Evolutionary conservation across 768 basidiomycete genomes (phyloP).

Genomic region (Dictyophora rubrovolvata): DNA sequence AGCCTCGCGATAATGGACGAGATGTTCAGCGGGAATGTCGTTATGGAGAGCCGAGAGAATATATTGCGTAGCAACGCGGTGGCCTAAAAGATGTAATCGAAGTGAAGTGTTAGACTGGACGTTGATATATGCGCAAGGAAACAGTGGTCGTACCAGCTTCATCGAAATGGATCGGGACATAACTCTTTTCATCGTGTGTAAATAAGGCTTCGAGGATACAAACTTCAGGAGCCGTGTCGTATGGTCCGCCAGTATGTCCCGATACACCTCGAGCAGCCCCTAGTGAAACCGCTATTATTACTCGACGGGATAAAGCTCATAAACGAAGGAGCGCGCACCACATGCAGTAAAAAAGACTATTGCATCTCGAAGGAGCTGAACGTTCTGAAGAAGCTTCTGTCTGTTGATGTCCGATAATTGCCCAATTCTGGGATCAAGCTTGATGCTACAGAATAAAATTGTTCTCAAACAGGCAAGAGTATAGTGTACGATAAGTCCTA

Average conservation of each 20-base stretch:
- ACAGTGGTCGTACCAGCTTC: conserved; percentile 55
- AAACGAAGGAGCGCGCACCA: conserved; percentile 33
- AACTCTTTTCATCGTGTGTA: conserved; percentile 41
- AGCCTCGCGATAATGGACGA: conserved; percentile 78
- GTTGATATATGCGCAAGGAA: background rate
- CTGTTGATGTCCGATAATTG: conserved; percentile 56
- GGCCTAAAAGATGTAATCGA: conserved; percentile 44
- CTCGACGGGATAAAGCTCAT: background rate
- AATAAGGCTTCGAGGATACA: conserved; percentile 70
- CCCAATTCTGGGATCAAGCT: conserved; percentile 60
- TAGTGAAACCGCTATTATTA: background rate
- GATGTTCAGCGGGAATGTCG: conserved; percentile 57
- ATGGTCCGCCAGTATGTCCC: conserved; percentile 45
- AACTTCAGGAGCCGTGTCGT: conserved; percentile 73
- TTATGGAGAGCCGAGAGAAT: conserved; percentile 73
- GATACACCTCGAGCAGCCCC: conserved; percentile 64
- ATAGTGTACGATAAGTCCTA: conserved; percentile 22
- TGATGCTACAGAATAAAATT: conserved; percentile 35
- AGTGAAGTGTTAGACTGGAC: conserved; percentile 3
- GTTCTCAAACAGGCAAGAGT: background rate
- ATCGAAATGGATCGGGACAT: conserved; percentile 63
- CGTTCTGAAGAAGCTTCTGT: conserved; percentile 50
- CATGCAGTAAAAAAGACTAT: conserved; percentile 83
- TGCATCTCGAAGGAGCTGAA: conserved; percentile 73
- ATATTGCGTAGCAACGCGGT: conserved; percentile 87